These are phyloP conservation scores for Fusarium stilboides DNA, from an alignment of 2,329 filamentous ascomycete species.

Conservation along the genomic window DNA sequence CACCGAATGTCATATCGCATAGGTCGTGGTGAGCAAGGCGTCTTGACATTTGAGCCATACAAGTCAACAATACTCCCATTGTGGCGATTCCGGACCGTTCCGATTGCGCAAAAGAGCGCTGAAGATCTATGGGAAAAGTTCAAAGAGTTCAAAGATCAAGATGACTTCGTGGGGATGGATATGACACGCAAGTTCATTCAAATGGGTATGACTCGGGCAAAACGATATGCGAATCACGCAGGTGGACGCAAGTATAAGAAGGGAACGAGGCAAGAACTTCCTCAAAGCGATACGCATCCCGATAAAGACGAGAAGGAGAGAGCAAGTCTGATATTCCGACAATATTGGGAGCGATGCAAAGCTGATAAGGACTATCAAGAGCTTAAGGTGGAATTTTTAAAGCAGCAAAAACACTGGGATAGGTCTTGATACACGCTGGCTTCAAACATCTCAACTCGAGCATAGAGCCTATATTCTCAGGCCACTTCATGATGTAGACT, in stretches of 20 bases:
- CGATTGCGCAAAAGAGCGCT: conserved; percentile 59
- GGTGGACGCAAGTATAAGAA: conserved; percentile 68
- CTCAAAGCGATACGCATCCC: conserved; percentile 27
- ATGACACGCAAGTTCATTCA: conserved; percentile 76
- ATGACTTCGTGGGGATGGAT: conserved; percentile 75
- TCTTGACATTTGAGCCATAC: conserved; percentile 75
- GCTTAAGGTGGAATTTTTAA: conserved; percentile 34
- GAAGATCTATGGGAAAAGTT: conserved; percentile 65
- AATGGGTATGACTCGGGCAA: conserved; percentile 76
- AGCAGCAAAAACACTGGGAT: conserved; percentile 4
- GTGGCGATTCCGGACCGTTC: conserved; percentile 67
- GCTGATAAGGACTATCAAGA: conserved; percentile 40
- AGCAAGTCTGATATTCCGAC: conserved; percentile 40
- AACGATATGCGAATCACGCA: conserved; percentile 70
- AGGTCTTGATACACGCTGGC: not conserved
- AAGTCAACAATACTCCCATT: conserved; percentile 71
- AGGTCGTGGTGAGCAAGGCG: conserved; percentile 72
- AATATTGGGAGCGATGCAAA: conserved; percentile 44
- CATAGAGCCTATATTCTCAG: too few species aligned
- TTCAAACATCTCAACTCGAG: too few species aligned
- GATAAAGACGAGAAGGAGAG: conserved; percentile 42
- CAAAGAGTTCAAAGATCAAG: conserved; percentile 63
- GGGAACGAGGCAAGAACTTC: conserved; percentile 28
- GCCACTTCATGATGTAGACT: too few species aligned
- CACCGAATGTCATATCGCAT: conserved; percentile 64